Conservation (phyloP, 2,329 filamentous ascomycete species). For the Sarocladium strictum region DNA sequence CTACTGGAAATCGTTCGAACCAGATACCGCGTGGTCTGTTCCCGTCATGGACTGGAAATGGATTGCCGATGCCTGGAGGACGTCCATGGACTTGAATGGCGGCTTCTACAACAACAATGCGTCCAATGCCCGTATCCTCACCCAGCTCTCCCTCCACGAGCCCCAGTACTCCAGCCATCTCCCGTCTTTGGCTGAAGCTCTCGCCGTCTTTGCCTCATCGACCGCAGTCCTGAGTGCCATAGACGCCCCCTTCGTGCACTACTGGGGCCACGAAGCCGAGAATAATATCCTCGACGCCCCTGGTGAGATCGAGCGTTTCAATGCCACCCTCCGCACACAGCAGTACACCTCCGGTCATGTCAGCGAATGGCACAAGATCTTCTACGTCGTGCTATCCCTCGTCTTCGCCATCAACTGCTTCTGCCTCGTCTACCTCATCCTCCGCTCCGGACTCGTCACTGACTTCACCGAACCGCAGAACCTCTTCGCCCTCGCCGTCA, state of each 20-base stretch:
- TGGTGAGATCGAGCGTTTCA: constrained; percentile 51
- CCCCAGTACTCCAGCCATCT: constrained; percentile 39
- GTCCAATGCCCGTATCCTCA: constrained; percentile 50
- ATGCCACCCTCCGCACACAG: constrained; percentile 56
- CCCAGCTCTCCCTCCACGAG: constrained; percentile 42
- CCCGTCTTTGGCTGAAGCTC: constrained; percentile 66
- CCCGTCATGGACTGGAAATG: constrained; percentile 47
- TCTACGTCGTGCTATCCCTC: constrained; percentile 59
- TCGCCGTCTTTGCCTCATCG: constrained; percentile 63
- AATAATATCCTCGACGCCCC: constrained; percentile 33
- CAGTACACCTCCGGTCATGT: constrained; percentile 65
- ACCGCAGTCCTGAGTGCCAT: constrained; percentile 57
- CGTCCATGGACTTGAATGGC: constrained; percentile 48
- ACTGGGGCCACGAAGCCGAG: constrained; percentile 38
- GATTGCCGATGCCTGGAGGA: constrained; percentile 47
- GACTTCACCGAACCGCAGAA: constrained; percentile 77
- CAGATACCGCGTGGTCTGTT: constrained; percentile 22
- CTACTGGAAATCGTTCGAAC: constrained; percentile 41
- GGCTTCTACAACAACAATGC: constrained; percentile 51
- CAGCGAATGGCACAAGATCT: constrained; percentile 55
- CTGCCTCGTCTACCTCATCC: constrained; percentile 56
- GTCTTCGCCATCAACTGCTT: constrained; percentile 63
- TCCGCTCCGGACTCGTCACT: constrained; percentile 56
- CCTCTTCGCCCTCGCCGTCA: constrained; percentile 65
- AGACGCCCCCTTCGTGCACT: constrained; percentile 54